Base-by-base conservation (phyloP, 805 yeast genomes). In the Yarrowia deformans region DNA sequence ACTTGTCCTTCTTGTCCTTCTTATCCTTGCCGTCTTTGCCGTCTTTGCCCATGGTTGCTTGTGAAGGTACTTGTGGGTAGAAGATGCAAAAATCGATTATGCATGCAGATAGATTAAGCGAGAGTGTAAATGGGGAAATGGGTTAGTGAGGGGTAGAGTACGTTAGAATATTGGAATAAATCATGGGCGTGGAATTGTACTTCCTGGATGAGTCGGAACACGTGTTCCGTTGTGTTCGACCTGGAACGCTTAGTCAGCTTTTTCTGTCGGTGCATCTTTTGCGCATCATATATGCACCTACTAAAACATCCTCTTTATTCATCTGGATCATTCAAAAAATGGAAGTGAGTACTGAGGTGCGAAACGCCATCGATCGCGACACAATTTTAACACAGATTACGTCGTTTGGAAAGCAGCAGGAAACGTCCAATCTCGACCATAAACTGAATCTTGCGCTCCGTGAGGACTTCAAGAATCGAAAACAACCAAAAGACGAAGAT, bases 1-100 rank as follows among this genome's bases (percentile, higher is more conserved):
- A 72, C 70, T 72, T 71, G 5, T 67, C 63, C 43, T 54, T 54
- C 18, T 54, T 54, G 13, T 54, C 60, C 45, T 54, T 52, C 32
- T 52, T 52, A n/a, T 52, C 58, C 5, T 52, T 52, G 18, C 37
- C 19, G 1, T 35, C 43, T 6, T n/a, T 54, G 3, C 19, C 37
- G 60, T 37, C 45, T 23, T 54, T 54, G 34, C 16, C 45, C 60
- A 54, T 52, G 13, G 14, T 54, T 39, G 60, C 23, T 16, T 18
- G 7, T n/a, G 55, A 32, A 9, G 50, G 16, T 23, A n/a, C n/a
- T n/a, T n/a, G n/a, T n/a, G n/a, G n/a, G n/a, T n/a, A n/a, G n/a
- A 29, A 23, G 34, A 48, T 5, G 35, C 5, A 50, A 50, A 35
- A 50, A n/a, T 23, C 32, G 56, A 50, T 50, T 50, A 50, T 50